phyloP scores from a whole-genome alignment of 2,329 filamentous ascomycete species.

The Trichoderma endophyticum region DNA sequence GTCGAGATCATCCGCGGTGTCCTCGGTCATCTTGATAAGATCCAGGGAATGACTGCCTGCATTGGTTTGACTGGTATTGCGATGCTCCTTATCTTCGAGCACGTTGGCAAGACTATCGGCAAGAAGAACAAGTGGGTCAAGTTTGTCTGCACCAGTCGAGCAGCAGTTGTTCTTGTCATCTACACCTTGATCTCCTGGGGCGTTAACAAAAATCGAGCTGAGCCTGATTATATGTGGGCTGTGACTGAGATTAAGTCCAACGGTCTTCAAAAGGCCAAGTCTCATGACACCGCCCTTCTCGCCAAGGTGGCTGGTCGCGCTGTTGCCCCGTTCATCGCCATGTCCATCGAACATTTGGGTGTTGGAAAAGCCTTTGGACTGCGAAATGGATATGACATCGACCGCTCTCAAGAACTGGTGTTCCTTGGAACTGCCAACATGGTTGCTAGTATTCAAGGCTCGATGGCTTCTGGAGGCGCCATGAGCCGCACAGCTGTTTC shows the following conservation, averaged over 20 bases:
- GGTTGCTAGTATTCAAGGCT: conserved; percentile 62
- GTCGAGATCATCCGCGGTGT: conserved; percentile 58
- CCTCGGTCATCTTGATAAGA: conserved; percentile 53
- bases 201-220: conserved; percentile 52
- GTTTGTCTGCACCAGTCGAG: conserved; percentile 57
- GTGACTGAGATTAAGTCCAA: conserved; percentile 56
- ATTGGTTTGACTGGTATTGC: conserved; percentile 58
- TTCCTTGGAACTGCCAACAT: conserved; percentile 62
- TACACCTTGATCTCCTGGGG: conserved; percentile 63
- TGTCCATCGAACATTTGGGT: conserved; percentile 60
- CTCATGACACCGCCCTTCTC: conserved; percentile 48
- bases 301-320: conserved; percentile 51
- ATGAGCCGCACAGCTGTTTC: conserved; percentile 68
- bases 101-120: conserved; percentile 57
- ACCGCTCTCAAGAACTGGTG: conserved; percentile 63
- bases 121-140: conserved; percentile 56
- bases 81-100: conserved; percentile 54
- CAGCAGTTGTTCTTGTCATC: conserved; percentile 57
- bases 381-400: conserved; percentile 59
- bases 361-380: conserved; percentile 62
- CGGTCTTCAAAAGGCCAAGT: conserved; percentile 49
- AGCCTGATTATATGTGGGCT: conserved; percentile 49
- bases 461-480: conserved; percentile 62
- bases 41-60: conserved; percentile 56
- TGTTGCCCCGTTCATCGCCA: conserved; percentile 60